These are phyloP conservation scores for Macrophomina pseudophaseolina DNA, from an alignment of 2,329 filamentous ascomycete genomes.

Conservation along the genomic window DNA sequence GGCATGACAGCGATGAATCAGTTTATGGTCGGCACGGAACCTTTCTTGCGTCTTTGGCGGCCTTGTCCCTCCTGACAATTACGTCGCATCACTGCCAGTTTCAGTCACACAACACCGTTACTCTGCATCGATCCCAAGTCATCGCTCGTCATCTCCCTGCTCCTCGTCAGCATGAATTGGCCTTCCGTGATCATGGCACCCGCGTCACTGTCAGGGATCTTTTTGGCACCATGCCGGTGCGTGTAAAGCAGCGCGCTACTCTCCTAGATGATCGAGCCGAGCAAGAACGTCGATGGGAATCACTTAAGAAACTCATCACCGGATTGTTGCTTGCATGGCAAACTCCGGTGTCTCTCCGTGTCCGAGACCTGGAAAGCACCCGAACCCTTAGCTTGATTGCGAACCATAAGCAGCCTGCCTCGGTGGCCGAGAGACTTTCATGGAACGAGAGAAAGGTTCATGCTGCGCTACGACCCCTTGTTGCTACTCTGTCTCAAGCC, in stretches of 20 bases:
- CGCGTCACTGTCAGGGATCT: conserved; percentile 76
- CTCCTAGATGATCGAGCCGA: conserved; percentile 56
- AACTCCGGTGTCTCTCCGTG: conserved; percentile 58
- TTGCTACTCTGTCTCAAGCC: conserved; percentile 68
- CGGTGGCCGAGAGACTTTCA: conserved; percentile 37
- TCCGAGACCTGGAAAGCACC: conserved; percentile 59
- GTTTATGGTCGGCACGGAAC: conserved; percentile 71
- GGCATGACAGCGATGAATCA: conserved; percentile 52
- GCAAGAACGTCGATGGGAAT: conserved; percentile 68
- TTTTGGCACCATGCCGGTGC: conserved; percentile 89
- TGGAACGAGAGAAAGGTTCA: conserved; percentile 29
- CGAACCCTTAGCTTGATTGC: conserved; percentile 42
- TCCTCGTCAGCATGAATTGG: conserved; percentile 61
- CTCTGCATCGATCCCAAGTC: conserved; percentile 71
- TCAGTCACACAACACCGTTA: conserved; percentile 67
- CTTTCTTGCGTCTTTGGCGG: conserved; percentile 78
- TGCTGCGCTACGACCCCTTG: conserved; percentile 39
- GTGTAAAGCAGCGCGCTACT: conserved; percentile 77
- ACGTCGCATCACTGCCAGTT: conserved; percentile 70
- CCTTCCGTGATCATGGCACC: conserved; percentile 70
- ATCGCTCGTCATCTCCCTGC: conserved; percentile 69
- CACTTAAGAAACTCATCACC: conserved; percentile 63
- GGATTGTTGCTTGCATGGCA: conserved; percentile 75
- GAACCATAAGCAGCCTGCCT: conserved; percentile 27
- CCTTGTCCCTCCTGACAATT: conserved; percentile 77